A percentile compares a stretch with the other conserved stretches of the same genome.
These are phyloP conservation scores for Rubroboletus satanas DNA, from an alignment of 768 basidiomycete species.

Conservation along the genomic window DNA sequence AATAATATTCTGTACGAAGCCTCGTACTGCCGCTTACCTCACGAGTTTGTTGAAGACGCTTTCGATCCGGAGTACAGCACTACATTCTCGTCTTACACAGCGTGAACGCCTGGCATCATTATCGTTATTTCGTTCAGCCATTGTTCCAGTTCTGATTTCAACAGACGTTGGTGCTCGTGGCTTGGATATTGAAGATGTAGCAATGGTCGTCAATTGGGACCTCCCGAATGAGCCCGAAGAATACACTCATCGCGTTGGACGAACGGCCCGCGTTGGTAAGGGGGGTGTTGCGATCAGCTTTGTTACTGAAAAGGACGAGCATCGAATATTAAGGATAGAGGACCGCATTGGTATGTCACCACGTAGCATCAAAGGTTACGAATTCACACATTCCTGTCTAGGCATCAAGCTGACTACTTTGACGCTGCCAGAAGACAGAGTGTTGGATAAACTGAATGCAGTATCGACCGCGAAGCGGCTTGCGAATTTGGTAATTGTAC, in stretches of 20 bases:
- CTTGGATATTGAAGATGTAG: conserved; percentile 93
- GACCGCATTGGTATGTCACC: conserved; percentile 70
- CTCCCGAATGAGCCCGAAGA: conserved; percentile 86
- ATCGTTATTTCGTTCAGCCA: conserved; percentile 78
- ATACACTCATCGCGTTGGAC: conserved; percentile 93
- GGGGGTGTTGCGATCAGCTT: conserved; percentile 91
- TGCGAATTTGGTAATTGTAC: conserved; percentile 77
- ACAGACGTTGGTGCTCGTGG: conserved; percentile 97
- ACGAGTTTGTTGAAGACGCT: conserved; percentile 74
- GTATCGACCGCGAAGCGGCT: conserved; percentile 93
- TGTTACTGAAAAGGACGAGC: conserved; percentile 91
- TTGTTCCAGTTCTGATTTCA: conserved; percentile 87
- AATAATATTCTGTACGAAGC: conserved; percentile 87
- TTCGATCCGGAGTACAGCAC: conserved; percentile 77
- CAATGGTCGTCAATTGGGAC: conserved; percentile 97
- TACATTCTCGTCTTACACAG: conserved; percentile 93
- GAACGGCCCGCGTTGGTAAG: conserved; percentile 87
- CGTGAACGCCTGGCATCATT: conserved; percentile 81
- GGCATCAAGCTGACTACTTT: conserved; percentile 77
- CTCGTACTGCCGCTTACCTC: conserved; percentile 88
- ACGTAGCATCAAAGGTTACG: not conserved
- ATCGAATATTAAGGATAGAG: conserved; percentile 79
- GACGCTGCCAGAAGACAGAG: conserved; percentile 70
- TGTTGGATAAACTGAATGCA: conserved; percentile 78
- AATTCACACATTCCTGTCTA: conserved; percentile 25